These are phyloP conservation scores for Ajuga reptans DNA, from an alignment of 305 asterid species.

Conservation along the genomic window DNA sequence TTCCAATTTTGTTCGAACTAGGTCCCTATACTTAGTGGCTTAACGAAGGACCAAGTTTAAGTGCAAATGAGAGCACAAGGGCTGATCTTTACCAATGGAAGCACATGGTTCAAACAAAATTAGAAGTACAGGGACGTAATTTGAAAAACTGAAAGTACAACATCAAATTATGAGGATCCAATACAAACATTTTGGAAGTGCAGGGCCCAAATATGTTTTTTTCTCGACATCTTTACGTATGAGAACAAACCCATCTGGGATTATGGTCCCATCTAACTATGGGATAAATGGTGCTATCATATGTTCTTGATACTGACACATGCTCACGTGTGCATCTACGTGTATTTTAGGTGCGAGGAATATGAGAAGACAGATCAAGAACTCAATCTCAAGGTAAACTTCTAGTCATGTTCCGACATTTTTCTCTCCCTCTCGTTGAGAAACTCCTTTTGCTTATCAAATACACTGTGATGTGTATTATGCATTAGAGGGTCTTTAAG, in stretches of 20 bases:
- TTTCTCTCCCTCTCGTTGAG: background rate
- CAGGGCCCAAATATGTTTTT: no score
- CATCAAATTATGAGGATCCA: no score
- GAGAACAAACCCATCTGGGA: background rate
- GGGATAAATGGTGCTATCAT: background rate
- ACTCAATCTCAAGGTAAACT: slow-evolving; percentile 61
- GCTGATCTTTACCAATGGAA: no score
- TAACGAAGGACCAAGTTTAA: no score
- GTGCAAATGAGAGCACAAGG: no score
- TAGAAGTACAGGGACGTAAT: no score
- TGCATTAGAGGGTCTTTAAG: background rate
- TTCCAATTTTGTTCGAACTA: no score
- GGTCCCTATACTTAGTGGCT: no score
- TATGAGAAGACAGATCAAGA: slow-evolving; percentile 47
- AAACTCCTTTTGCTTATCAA: background rate
- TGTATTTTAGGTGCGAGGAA: slow-evolving; percentile 52
- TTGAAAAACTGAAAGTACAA: no score
- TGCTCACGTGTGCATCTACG: slow-evolving; percentile 10
- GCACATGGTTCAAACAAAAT: no score
- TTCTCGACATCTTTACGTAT: background rate
- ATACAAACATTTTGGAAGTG: no score
- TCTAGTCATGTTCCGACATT: background rate
- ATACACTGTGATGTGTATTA: background rate
- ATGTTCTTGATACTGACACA: background rate
- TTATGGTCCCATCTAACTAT: background rate